Conservation (phyloP, 2,329 filamentous ascomycete species). For the Apiospora rasikravindrae region DNA sequence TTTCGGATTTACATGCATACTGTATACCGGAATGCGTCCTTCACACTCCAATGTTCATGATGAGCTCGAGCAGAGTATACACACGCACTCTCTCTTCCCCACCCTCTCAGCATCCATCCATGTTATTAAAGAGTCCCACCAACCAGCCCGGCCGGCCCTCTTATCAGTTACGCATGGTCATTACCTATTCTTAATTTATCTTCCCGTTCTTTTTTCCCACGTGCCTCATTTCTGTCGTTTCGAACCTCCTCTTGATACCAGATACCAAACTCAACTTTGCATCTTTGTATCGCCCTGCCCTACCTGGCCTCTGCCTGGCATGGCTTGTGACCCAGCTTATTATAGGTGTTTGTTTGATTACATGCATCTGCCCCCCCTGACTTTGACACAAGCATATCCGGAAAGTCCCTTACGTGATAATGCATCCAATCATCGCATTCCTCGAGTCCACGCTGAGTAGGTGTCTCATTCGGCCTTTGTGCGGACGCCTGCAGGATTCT, state of each 20-base stretch:
- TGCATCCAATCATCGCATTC: constrained; percentile 1
- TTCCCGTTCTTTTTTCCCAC: background rate
- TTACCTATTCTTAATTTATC: background rate
- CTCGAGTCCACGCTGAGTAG: background rate
- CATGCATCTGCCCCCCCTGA: background rate
- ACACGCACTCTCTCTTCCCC: background rate
- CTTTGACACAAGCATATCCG: background rate
- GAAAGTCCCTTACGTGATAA: constrained; percentile 3
- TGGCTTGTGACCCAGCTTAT: background rate
- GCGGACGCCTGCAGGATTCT: constrained; percentile 28
- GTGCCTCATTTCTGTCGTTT: background rate
- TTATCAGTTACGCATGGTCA: background rate
- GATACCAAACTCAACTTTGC: background rate
- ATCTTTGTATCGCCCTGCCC: background rate
- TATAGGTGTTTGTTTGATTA: background rate
- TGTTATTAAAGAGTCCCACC: background rate
- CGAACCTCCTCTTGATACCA: background rate
- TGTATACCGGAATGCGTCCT: background rate
- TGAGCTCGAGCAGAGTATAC: background rate
- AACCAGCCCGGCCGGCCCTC: background rate
- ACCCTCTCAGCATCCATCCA: background rate
- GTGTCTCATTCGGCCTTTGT: constrained; percentile 27
- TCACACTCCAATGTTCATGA: background rate
- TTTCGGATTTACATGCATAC: background rate
- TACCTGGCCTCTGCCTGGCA: background rate